Evolutionary conservation across 1,284 basidiomycete species (phyloP), one percentile per base, ranked within the genome.

Genomic region (Pterulicium gracile): DNA sequence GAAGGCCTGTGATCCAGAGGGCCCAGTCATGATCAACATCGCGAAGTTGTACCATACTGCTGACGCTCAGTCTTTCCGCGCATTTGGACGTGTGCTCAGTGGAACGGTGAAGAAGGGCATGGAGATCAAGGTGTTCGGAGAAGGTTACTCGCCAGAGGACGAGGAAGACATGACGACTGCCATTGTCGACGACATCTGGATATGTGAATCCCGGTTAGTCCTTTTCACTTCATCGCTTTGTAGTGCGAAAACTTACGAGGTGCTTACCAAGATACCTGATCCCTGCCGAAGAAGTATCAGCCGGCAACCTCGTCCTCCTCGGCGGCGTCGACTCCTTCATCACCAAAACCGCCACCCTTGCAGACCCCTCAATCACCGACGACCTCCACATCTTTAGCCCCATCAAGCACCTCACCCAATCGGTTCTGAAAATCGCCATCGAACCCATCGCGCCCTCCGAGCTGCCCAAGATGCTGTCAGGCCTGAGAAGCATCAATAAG

Each of bases 371-470:
- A 51, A 73, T 88, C 49, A 79, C 88, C 44, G 85, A 88, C 13
- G 90, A 96, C 56, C 72, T 96, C 7, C 76, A 95, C 67, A 96
- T 97, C 61, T 96, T 98, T 80, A 77, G 80, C 23, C 94, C 96
- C 1, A 81, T 98, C 64, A 88, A 88, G 56, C 95, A 98, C 63
- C 86, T 97, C 68, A 97, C 96, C 1, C 83, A 95, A 61, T 91
- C 94, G 0, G 92, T 98, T n/a, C 79, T 99, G 54, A 98, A 98
- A 66, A 85, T 99, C 53, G 93, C 96, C 19, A 96, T 99, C 46
- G 96, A 99, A 67, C 96, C 96, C 7, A 92, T 98, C 45, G 84
- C 89, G 20, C 96, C 96, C 2, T 95, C 94, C 12, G 96, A 99
- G 65, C 72, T 99, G 46, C 96, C 96, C 12, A 98, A 98, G 65